Evolutionary conservation across 768 basidiomycete species (phyloP).

Genomic region (Hygrophoropsis aurantiaca): DNA sequence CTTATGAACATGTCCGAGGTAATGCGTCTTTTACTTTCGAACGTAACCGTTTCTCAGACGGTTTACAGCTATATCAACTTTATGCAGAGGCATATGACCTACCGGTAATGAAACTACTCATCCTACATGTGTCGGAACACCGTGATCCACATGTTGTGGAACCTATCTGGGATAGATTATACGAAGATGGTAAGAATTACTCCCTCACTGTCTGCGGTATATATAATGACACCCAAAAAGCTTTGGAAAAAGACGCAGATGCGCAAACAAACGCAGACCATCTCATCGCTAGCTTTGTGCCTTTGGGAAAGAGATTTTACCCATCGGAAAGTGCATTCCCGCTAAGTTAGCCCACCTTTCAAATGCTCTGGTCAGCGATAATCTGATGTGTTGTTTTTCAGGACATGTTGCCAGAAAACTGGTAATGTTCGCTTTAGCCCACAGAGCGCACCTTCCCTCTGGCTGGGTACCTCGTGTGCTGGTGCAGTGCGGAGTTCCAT

Average conservation of each 20-base stretch:
- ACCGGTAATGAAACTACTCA: slow-evolving; percentile 80
- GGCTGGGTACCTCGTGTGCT: slow-evolving; percentile 87
- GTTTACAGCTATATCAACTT: slow-evolving; percentile 73
- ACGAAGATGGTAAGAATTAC: slow-evolving; percentile 64
- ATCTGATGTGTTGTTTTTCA: slow-evolving; percentile 27
- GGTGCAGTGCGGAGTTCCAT: slow-evolving; percentile 79
- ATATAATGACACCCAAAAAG: slow-evolving; percentile 29
- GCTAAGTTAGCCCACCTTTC: slow-evolving; percentile 53
- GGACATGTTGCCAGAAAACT: slow-evolving; percentile 76
- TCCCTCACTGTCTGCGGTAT: slow-evolving; percentile 1
- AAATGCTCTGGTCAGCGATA: background rate
- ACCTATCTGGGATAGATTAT: slow-evolving; percentile 87
- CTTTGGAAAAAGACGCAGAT: slow-evolving; percentile 57
- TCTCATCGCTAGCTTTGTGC: slow-evolving; percentile 62
- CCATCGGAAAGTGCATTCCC: slow-evolving; percentile 92
- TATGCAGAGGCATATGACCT: slow-evolving; percentile 89
- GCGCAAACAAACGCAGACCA: slow-evolving; percentile 56
- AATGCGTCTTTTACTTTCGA: slow-evolving; percentile 19
- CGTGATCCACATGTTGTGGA: slow-evolving; percentile 78
- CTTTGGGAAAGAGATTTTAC: slow-evolving; percentile 83
- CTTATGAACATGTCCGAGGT: slow-evolving; percentile 88
- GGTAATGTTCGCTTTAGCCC: slow-evolving; percentile 67
- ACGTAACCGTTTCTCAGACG: slow-evolving; percentile 9
- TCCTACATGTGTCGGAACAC: slow-evolving; percentile 92
- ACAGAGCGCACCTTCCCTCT: slow-evolving; percentile 54